Evolutionary conservation across 352 stramenopile genomes (phyloP).

Genomic region (Phytophthora rubi): DNA sequence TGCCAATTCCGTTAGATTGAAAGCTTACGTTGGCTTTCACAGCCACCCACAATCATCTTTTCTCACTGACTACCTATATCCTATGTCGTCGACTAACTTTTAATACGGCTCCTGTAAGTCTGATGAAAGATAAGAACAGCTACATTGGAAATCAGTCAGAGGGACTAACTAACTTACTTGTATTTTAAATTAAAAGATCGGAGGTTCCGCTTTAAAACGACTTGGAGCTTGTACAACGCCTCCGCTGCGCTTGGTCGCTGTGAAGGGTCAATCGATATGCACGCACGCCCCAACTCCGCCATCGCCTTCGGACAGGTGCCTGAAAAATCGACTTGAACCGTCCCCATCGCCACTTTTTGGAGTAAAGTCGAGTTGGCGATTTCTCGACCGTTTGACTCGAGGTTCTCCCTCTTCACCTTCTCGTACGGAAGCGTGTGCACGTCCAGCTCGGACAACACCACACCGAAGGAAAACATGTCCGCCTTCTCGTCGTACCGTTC

Average conservation of each 20-base stretch:
- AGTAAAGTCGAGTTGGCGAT: conserved; percentile 36
- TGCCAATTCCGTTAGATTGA: neutral
- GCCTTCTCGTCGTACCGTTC: conserved; percentile 55
- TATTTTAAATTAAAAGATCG: neutral
- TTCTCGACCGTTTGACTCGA: conserved; percentile 17
- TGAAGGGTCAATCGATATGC: conserved; percentile 36
- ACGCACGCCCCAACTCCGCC: conserved; percentile 27
- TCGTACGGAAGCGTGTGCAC: conserved; percentile 33
- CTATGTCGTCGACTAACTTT: too few species aligned
- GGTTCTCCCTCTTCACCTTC: conserved; percentile 13
- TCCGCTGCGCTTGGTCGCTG: conserved; percentile 38
- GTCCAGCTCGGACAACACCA: conserved; percentile 65
- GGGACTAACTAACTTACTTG: neutral
- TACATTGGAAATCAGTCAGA: neutral
- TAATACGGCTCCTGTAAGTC: too few species aligned
- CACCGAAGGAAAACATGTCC: conserved; percentile 72
- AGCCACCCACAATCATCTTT: neutral
- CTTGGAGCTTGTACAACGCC: conserved; percentile 37
- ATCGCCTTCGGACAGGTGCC: conserved; percentile 7
- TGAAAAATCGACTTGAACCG: conserved; percentile 39
- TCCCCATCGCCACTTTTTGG: conserved; percentile 38
- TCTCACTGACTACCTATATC: neutral
- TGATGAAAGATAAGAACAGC: neutral
- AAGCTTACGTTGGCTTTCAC: neutral
- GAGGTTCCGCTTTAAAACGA: conserved; percentile 15